phyloP scores from a whole-genome alignment of 2,329 filamentous ascomycete genomes.

The Pseudogymnoascus sp. region DNA sequence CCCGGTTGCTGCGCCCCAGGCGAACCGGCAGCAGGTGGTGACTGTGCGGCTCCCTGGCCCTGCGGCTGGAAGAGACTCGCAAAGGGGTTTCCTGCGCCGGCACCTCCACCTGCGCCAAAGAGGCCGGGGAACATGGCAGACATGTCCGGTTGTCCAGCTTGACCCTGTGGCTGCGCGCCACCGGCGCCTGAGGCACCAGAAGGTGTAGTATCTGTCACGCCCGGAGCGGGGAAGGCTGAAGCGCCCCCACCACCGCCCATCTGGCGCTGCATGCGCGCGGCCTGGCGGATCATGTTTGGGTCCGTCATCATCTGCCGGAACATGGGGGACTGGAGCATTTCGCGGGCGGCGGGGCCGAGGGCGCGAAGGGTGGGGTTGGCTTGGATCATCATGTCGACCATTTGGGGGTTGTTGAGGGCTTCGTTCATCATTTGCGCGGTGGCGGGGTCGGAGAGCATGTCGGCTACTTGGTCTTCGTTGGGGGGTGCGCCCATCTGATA shows the following conservation, averaged over 20 bases:
- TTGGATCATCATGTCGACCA: constrained; percentile 91
- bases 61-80: constrained; percentile 45
- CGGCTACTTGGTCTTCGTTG: constrained; percentile 69
- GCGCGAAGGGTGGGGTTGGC: constrained; percentile 75
- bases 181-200: constrained; percentile 28
- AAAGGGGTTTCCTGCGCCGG: constrained; percentile 47
- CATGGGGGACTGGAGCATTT: constrained; percentile 80
- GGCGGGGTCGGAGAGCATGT: constrained; percentile 82
- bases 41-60: constrained; percentile 14
- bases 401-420: constrained; percentile 87
- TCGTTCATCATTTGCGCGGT: constrained; percentile 86
- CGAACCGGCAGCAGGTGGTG: constrained; percentile 21
- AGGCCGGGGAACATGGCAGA: constrained; percentile 29
- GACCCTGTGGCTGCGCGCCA: constrained; percentile 23
- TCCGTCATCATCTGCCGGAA: constrained; percentile 92
- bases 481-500: constrained; percentile 80
- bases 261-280: constrained; percentile 73
- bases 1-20: constrained; percentile 22
- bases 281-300: constrained; percentile 73
- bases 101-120: constrained; percentile 27
- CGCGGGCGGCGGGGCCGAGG: constrained; percentile 63
- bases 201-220: constrained; percentile 78
- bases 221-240: constrained; percentile 75
- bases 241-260: constrained; percentile 45
- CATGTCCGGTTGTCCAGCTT: constrained; percentile 18